Base-by-base conservation (phyloP, 495 filamentous ascomycete genomes). In the Daldinia grandis region DNA sequence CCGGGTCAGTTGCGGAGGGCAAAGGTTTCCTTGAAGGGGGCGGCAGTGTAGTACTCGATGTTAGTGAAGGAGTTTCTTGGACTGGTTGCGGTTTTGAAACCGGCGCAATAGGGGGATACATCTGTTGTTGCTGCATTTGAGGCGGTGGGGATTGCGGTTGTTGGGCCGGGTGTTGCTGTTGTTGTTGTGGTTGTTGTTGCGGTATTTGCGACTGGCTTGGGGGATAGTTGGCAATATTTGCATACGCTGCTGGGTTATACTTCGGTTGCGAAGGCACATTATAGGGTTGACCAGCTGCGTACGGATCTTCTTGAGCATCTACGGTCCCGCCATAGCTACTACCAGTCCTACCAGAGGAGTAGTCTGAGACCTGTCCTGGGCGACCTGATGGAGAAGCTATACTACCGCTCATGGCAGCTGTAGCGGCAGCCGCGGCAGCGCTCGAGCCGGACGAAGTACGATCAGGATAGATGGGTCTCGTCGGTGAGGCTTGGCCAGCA, bases 181-280 rank as follows among this genome's bases (percentile, higher is more conserved):
- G 78, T 37, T 74, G 74, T 42, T 49, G 44, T 42, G 4, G 38
- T 17, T 42, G 38, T 58, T 72, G 78, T 35, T 75, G 74, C 42
- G 72, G 78, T 6, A 77, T 71, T 47, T 79, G 75, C 17, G 76
- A 81, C 58, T 84, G 82, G 1, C 79, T 72, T 14, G 84, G 70
- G 14, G 70, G 79, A 56, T 82, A 81, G 44, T 78, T 81, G 64
- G 79, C 81, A 42, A 92, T 87, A 57, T 87, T 83, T 61, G 87
- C 89, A 77, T 94, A 94, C 56, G 87, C 88, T 31, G 87, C 83
- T 38, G 91, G 92, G 76, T 94, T 89, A 76, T 95, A 93, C 68
- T 85, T 87, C 21, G 87, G 84, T 69, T 91, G 87, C 51, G 83
- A 80, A n/a, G 86, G 84, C 27, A 71, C 53, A 51, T 74, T 77